Conservation (phyloP, 805 yeast species). For the Kodamaea nitidulidarum region DNA sequence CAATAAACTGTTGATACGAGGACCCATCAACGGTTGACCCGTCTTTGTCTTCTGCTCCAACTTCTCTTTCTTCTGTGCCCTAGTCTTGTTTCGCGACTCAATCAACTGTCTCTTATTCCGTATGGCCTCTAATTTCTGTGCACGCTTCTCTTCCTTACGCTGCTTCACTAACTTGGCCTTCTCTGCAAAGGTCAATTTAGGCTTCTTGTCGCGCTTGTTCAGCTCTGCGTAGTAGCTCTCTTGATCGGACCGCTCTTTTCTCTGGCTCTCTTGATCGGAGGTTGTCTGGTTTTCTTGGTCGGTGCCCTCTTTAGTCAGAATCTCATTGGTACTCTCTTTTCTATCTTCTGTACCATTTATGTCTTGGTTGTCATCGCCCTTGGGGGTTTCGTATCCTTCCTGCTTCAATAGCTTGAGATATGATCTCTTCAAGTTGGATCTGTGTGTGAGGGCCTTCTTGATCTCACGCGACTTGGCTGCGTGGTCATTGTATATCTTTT, state of each 20-base stretch:
- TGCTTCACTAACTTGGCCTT: constrained; percentile 44
- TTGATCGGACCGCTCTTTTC: constrained; percentile 11
- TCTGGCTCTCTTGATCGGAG: constrained; percentile 15
- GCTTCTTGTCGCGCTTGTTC: constrained; percentile 12
- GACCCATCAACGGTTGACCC: constrained; percentile 93
- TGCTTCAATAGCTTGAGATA: constrained; percentile 75
- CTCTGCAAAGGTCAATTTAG: constrained; percentile 37
- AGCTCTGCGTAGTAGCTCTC: constrained; percentile 7
- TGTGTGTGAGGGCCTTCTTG: constrained; percentile 68
- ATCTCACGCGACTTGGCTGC: constrained; percentile 58
- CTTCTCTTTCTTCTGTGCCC: constrained; percentile 40
- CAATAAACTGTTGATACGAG: constrained; percentile 71
- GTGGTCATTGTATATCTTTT: constrained; percentile 31
- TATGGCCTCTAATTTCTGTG: constrained; percentile 36
- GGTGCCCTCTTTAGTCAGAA: too few relatives aligned
- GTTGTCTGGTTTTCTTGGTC: too few relatives aligned
- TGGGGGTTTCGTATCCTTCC: constrained; percentile 49
- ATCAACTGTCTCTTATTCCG: constrained; percentile 32
- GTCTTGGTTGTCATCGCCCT: constrained; percentile 1
- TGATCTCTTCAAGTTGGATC: constrained; percentile 74
- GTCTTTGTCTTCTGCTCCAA: constrained; percentile 50
- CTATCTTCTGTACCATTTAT: constrained; percentile 3
- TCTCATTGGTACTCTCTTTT: too few relatives aligned
- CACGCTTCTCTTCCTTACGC: constrained; percentile 41
- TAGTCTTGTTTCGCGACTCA: constrained; percentile 37